Percentiles rank a stretch among this genome's conserved stretches.
Conservation (phyloP, 2,329 filamentous ascomycete species). For the Zymoseptoria crescenta region DNA sequence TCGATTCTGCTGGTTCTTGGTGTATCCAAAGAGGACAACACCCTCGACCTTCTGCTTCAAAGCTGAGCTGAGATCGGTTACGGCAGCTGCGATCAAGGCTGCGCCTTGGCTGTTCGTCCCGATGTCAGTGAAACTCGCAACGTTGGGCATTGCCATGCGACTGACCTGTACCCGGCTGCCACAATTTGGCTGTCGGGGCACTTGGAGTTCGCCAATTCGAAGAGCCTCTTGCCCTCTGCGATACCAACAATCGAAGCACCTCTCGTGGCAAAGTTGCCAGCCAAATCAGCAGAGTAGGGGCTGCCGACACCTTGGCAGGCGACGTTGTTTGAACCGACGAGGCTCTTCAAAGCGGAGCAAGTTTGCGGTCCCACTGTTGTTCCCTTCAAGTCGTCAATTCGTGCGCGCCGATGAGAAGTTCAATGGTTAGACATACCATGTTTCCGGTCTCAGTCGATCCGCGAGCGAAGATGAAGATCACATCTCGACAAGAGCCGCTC, state of each 20-base stretch:
- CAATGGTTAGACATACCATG: slow-evolving; percentile 31
- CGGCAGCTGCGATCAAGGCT: slow-evolving; percentile 32
- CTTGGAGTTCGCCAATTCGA: slow-evolving; percentile 19
- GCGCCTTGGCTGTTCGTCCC: slow-evolving; percentile 29
- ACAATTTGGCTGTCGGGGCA: slow-evolving; percentile 24
- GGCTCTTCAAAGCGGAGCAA: slow-evolving; percentile 20
- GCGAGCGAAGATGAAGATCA: slow-evolving; percentile 51
- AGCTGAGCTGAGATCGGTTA: slow-evolving; percentile 22
- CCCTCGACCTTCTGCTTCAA: slow-evolving; percentile 30
- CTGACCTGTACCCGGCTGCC: slow-evolving; percentile 22
- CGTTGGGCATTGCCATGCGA: neutral
- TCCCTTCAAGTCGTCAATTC: slow-evolving; percentile 10
- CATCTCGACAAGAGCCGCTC: slow-evolving; percentile 34
- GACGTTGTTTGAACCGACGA: slow-evolving; percentile 14
- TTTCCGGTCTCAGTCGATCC: slow-evolving; percentile 49
- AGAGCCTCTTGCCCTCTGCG: slow-evolving; percentile 17
- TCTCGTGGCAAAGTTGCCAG: slow-evolving; percentile 16
- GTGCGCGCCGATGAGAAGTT: neutral
- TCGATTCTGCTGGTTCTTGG: slow-evolving; percentile 32
- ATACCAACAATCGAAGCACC: slow-evolving; percentile 18
- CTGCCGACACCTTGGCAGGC: slow-evolving; percentile 25
- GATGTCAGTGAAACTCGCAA: neutral
- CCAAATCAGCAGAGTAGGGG: slow-evolving; percentile 16
- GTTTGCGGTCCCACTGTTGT: slow-evolving; percentile 19
- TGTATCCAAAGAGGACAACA: slow-evolving; percentile 36